Evolutionary conservation across 345 rosid species (phyloP), one percentile per base, ranked within the genome.

Genomic region (Sonneratia caseolaris): DNA sequence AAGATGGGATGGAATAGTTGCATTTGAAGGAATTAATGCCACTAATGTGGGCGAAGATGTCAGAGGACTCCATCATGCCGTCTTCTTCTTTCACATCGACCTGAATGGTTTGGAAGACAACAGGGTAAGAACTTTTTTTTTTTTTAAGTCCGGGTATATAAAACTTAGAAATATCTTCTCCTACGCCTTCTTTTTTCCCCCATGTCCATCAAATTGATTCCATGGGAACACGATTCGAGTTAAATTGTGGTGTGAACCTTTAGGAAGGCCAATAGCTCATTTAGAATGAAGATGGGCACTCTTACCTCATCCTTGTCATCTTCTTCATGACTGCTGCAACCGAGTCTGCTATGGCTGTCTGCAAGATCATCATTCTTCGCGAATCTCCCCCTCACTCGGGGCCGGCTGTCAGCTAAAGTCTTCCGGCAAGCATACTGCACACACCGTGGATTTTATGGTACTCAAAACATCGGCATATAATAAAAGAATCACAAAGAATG

Each of bases 351-450:
- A 13, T 67, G 77, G 68, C 71, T 82, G 47, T 91, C 95, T 66
- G 89, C 86, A 35, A 84, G 88, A 5, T 91, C 96, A 64, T 93
- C 93, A 53, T 91, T 93, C 81, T 87, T 93, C 3, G 98, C 98
- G 71, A 93, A 93, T 77, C 98, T 83, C 79, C 98, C 97, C 75
- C 96, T 80, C 0, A 93, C 97, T 82, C 97, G 79, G 7, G 96
- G 98, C 47, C 97, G 79, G 84, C 97, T 93, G 72, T 93, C 97
- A 21, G 98, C 98, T 66, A 93, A 79, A 56, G 88, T 87, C 77
- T 93, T 93, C 68, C 97, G 84, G 81, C 98, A 93, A 1, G 96
- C 98, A 45, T 93, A 93, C 97, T 93, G 80, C 83, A 56, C 7
- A 43, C 57, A 59, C 69, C 16, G 42, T 11, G 13, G 11, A 37